Base-by-base conservation (phyloP, 1,139 yeast species). In the Protomyces inundatus region DNA sequence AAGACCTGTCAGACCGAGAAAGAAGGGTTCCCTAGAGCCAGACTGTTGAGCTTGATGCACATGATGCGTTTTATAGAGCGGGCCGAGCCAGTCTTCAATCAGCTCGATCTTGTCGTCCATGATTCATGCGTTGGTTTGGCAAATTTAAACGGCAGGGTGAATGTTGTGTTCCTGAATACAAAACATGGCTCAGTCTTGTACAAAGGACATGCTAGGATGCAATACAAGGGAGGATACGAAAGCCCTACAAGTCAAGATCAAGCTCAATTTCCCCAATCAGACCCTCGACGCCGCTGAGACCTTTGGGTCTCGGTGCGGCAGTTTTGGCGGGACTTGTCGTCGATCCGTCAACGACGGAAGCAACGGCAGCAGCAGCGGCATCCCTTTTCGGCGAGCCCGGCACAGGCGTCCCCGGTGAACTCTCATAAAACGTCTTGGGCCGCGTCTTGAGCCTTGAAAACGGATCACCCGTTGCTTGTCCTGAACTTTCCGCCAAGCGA, bases 391-490 rank as follows among this genome's bases (percentile, higher is more conserved):
- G 58, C 39, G 58, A 52, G 37, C 58, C 58, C 34, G 58, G 58
- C 14, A 32, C 58, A 32, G 58, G 39, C 10, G 59, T 40, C 23
- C 46, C 54, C 39, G 64, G 64, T 4, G 60, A 36, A 46, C 60
- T 60, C 67, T 81, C 80, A 68, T 91, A 90, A 75, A 90, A 91
- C 67, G 90, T 85, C 72, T 88, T 83, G 0, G 97, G 88, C 66
- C 84, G 86, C 0, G 97, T 91, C 73, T 90, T 87, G 72, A 93
- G 81, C 74, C 98, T 83, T 68, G 90, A 85, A 75, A 93, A 93
- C 40, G 98, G 98, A 77, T 93, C 95, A 5, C 62, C 62, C 23
- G 78, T 77, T 62, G 81, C 80, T 39, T 79, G 80, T 56, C 77
- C 78, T 40, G 71, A 67, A 39, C 69, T 65, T 46, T 73, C 74